phyloP scores from a whole-genome alignment of 176 grass and related monocot species.

The Avena sativa region DNA sequence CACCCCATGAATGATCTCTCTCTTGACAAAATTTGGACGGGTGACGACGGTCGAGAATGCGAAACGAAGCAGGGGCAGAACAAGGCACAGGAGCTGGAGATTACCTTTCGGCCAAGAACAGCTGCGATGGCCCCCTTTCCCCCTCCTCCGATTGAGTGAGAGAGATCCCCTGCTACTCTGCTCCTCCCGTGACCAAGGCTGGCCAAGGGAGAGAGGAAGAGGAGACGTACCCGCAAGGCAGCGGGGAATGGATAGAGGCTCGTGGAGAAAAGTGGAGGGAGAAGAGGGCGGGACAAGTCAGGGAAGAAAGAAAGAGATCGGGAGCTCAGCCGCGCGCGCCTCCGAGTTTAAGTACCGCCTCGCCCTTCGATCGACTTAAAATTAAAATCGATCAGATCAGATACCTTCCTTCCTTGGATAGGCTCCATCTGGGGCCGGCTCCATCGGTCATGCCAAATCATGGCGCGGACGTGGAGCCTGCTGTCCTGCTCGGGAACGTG shows the following conservation, averaged over 20 bases:
- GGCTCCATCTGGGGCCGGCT: background rate
- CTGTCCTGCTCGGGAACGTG: background rate
- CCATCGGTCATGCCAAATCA: background rate
- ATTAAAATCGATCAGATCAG: background rate
- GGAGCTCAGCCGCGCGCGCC: too few species aligned
- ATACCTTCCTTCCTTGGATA: background rate
- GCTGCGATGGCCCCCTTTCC: too few species aligned
- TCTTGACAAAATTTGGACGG: background rate
- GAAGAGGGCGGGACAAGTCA: background rate
- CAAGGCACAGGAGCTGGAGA: background rate
- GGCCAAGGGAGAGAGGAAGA: background rate
- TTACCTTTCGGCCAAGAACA: conserved; percentile 13
- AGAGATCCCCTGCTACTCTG: background rate
- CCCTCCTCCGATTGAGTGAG: background rate
- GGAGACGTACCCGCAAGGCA: background rate
- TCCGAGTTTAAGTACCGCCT: background rate
- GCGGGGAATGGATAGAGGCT: too few species aligned
- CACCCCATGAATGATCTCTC: background rate
- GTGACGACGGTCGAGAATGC: background rate
- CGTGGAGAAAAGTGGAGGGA: background rate
- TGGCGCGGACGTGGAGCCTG: conserved; percentile 3
- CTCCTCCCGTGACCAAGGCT: background rate
- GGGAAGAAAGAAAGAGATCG: background rate
- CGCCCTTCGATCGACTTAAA: background rate
- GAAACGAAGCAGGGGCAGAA: background rate